These are phyloP conservation scores for Drechslerella dactyloides DNA, from an alignment of 2,329 filamentous ascomycete genomes.

Conservation along the genomic window DNA sequence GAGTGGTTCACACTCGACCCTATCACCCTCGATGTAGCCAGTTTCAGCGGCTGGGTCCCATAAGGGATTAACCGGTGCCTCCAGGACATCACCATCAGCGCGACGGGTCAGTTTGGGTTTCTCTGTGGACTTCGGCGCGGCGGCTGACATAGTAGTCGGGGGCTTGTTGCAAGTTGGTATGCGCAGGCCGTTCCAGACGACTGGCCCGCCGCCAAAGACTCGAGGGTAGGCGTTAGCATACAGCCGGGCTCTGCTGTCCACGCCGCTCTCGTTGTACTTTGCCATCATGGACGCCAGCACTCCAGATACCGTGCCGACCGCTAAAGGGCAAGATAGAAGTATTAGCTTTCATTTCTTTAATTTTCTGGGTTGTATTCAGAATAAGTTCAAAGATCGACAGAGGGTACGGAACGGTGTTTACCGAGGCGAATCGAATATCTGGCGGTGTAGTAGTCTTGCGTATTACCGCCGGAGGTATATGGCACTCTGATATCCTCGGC, in stretches of 20 bases:
- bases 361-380: too few relatives aligned
- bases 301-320: constrained; percentile 26
- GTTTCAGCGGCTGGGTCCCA: too few relatives aligned
- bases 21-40: too few relatives aligned
- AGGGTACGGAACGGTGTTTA: too few relatives aligned
- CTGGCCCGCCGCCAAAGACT: constrained; percentile 2
- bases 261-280: constrained; percentile 25
- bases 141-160: not conserved
- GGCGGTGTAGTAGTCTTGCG: constrained; percentile 3
- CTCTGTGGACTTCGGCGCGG: not conserved
- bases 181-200: constrained; percentile 39
- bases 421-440: constrained; percentile 28
- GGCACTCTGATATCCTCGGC: constrained; percentile 19
- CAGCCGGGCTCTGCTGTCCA: constrained; percentile 10
- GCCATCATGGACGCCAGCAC: constrained; percentile 32
- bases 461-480: not conserved
- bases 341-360: not conserved
- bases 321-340: constrained; percentile 1
- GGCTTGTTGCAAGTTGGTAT: constrained; percentile 5
- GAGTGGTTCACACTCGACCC: too few relatives aligned
- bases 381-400: too few relatives aligned
- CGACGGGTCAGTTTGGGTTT: not conserved
- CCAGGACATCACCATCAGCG: too few relatives aligned
- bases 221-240: constrained; percentile 39
- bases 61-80: too few relatives aligned